Conservation (phyloP, 78 protist species). For the Mantamonas sphyraenae region DNA sequence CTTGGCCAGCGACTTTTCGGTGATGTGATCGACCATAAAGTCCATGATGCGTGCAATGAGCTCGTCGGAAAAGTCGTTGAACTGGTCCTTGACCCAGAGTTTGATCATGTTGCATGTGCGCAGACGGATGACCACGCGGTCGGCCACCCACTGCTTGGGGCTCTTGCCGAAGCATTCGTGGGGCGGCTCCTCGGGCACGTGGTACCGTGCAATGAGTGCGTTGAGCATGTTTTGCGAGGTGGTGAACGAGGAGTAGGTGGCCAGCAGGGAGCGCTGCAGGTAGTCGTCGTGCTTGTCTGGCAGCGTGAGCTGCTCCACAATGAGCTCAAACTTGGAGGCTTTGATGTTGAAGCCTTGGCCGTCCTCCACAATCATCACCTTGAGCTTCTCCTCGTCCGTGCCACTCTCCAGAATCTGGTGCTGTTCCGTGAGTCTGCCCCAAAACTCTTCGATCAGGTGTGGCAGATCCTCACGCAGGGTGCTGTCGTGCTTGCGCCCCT, state of each 20-base stretch:
- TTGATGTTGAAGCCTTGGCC: no score
- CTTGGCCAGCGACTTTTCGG: neutral
- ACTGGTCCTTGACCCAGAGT: neutral
- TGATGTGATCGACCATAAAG: neutral
- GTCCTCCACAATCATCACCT: no score
- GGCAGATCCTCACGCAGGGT: no score
- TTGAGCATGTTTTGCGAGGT: neutral
- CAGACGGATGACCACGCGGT: neutral
- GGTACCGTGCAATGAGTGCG: neutral
- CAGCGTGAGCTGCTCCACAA: no score
- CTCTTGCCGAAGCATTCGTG: neutral
- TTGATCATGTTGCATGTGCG: neutral
- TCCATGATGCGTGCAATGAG: no score
- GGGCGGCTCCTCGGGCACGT: neutral
- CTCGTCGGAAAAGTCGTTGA: neutral
- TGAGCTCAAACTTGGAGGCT: no score
- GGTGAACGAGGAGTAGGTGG: conserved; percentile 6
- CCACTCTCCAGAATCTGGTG: no score
- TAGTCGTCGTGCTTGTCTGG: neutral
- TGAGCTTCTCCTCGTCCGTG: no score
- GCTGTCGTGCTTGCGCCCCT: no score
- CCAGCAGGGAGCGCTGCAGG: neutral
- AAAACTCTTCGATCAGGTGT: no score
- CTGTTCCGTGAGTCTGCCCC: no score
- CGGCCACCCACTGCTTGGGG: neutral